Evolutionary conservation across 768 basidiomycete species (phyloP), one percentile per base, ranked within the genome.

Genomic region (Glaciozyma martinii): DNA sequence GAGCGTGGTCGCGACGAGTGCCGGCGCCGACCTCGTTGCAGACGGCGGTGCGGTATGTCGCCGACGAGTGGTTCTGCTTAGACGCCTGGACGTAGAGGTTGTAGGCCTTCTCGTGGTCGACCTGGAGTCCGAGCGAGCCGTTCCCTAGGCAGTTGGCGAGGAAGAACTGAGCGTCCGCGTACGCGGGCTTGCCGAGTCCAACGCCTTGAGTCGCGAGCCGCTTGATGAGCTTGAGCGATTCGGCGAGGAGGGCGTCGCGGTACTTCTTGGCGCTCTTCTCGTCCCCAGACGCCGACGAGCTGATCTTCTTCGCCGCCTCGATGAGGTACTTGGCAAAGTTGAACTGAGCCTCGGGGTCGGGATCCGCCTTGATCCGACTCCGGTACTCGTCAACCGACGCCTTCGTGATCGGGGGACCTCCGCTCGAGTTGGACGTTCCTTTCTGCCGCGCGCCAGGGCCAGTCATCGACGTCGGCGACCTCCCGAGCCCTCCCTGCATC

Each of bases 1-100:
- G 84, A 27, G 85, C 81, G 0, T 86, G 86, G 73, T 98, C 94
- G 71, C 86, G 82, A 71, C 87, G 83, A 1, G 95, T 99, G 37
- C 95, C 95, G 5, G 91, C 93, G 30, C 95, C 95, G 71, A 98
- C 89, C 77, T 98, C 95, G 76, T 98, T 98, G 78, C 95, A 99
- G 13, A 98, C 94, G 12, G 93, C 95, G 61, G 97, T 92, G 47
- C 95, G 88, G 75, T 99, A 99, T 43, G 88, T 89, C 33, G 91
- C 93, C 3, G 90, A 83, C 0, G 95, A 84, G 74, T 99, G 90
- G 74, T 97, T 95, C 78, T 97, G 90, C 78, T 98, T 98, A 33
- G 89, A 88, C 5, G 94, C 94, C 78, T 98, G 93, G 43, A 98
- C 81, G 74, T 98, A 99, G 23, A 98, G 81, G 76, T 94, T 90